Conservation (phyloP, 2,329 filamentous ascomycete species). For the Neofusicoccum cordaticola region DNA sequence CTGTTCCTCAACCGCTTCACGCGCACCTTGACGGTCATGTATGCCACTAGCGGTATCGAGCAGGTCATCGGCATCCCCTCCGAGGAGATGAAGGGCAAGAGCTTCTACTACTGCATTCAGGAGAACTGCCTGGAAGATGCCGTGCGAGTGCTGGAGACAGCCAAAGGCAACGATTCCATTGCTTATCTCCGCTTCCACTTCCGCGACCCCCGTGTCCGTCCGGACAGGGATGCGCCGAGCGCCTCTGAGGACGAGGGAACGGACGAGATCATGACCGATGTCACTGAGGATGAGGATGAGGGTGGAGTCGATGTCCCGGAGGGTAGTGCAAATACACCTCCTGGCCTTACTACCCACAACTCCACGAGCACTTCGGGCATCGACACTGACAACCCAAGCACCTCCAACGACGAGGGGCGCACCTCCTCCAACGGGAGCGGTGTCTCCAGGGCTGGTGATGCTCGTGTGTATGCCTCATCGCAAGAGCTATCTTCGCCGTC, state of each 20-base stretch:
- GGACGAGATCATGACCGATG: conserved; percentile 48
- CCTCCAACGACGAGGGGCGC: conserved; percentile 8
- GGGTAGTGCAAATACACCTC: background rate
- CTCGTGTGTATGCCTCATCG: background rate
- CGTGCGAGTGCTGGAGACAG: conserved; percentile 74
- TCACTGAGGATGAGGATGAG: conserved; percentile 48
- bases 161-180: conserved; percentile 87
- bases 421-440: conserved; percentile 1
- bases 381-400: conserved; percentile 18
- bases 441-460: background rate
- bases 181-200: conserved; percentile 86
- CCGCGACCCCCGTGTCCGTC: conserved; percentile 60
- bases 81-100: conserved; percentile 68
- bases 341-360: background rate
- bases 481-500: conserved; percentile 21
- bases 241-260: conserved; percentile 47
- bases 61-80: conserved; percentile 73
- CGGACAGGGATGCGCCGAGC: conserved; percentile 41
- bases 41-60: conserved; percentile 72
- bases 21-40: conserved; percentile 79
- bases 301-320: conserved; percentile 32
- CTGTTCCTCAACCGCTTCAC: conserved; percentile 86
- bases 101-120: conserved; percentile 85
- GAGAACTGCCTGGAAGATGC: conserved; percentile 74
- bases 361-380: conserved; percentile 12